A percentile compares a stretch with the other conserved stretches of the same genome.
Evolutionary conservation across 768 basidiomycete genomes (phyloP).

Genomic region (Chalciporus chontae): DNA sequence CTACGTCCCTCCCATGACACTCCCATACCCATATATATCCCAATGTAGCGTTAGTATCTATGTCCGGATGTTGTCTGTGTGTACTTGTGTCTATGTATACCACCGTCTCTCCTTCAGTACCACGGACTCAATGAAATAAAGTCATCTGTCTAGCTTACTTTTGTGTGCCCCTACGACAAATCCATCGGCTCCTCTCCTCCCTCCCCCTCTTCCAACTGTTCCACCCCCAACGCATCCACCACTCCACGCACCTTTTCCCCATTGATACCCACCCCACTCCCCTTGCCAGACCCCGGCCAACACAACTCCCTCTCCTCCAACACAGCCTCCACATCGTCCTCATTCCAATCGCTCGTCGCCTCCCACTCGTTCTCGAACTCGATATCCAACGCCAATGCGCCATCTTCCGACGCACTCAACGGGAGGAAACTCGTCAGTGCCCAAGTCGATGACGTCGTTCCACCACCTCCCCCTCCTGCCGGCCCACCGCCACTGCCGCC

Average conservation of each 20-base stretch:
- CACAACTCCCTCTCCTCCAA: slow-evolving; percentile 69
- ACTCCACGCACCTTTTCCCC: not conserved
- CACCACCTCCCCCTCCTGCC: slow-evolving; percentile 1
- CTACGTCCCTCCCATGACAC: not conserved
- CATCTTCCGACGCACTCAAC: slow-evolving; percentile 41
- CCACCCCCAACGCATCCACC: not conserved
- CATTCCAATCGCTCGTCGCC: slow-evolving; percentile 87
- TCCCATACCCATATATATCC: not conserved
- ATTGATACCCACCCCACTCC: not conserved
- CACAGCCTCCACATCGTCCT: slow-evolving; percentile 78
- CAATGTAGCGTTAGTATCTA: slow-evolving; percentile 19
- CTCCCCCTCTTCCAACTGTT: slow-evolving; percentile 33
- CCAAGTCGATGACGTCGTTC: slow-evolving; percentile 4
- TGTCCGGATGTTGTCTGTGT: slow-evolving; percentile 6
- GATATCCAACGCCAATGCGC: slow-evolving; percentile 64
- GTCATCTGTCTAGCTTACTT: not conserved
- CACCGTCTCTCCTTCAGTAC: not conserved
- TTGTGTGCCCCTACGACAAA: slow-evolving; percentile 22
- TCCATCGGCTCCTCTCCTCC: slow-evolving; percentile 42
- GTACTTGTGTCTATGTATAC: not conserved
- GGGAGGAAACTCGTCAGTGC: slow-evolving; percentile 24
- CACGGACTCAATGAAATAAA: not conserved
- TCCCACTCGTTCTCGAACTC: slow-evolving; percentile 92
- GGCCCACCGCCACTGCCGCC: not conserved
- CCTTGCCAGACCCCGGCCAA: slow-evolving; percentile 42